phyloP scores from a whole-genome alignment of 2,329 filamentous ascomycete species.

The Aspergillus sp. region DNA sequence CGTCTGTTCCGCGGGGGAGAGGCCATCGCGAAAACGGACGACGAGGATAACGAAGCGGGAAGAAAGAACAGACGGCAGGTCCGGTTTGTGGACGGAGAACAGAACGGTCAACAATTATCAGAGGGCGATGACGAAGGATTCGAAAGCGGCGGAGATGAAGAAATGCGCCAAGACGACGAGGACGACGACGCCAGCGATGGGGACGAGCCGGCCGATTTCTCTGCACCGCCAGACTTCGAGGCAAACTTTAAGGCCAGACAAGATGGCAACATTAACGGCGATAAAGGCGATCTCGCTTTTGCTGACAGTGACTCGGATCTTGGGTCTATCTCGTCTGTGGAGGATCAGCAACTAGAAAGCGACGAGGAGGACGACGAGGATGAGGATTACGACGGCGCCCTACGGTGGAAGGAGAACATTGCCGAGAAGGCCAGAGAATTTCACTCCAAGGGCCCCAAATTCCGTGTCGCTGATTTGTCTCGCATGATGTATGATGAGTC shows the following conservation, averaged over 20 bases:
- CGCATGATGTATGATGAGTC: constrained; percentile 81
- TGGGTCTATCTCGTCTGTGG: constrained; percentile 66
- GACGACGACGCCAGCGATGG: constrained; percentile 29
- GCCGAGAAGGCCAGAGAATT: constrained; percentile 62
- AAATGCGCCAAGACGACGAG: constrained; percentile 38
- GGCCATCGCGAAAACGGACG: constrained; percentile 49
- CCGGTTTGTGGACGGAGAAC: constrained; percentile 41
- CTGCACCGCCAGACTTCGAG: constrained; percentile 36
- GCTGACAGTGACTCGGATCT: constrained; percentile 96
- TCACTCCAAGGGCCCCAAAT: constrained; percentile 61
- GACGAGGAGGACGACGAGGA: constrained; percentile 45
- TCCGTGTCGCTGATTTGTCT: constrained; percentile 71
- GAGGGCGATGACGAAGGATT: constrained; percentile 48
- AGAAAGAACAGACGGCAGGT: constrained; percentile 46
- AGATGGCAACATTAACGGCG: constrained; percentile 53
- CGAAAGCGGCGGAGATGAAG: constrained; percentile 43
- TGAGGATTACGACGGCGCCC: constrained; percentile 59
- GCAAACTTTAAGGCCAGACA: constrained; percentile 38
- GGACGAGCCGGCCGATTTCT: constrained; percentile 28
- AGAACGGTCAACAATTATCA: constrained; percentile 45
- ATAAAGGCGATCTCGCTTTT: constrained; percentile 47
- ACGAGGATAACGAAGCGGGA: constrained; percentile 49
- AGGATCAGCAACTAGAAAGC: constrained; percentile 47
- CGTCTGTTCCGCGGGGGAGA: constrained; percentile 75
- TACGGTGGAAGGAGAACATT: constrained; percentile 86